A percentile compares a stretch with the other conserved stretches of the same genome.
These are phyloP conservation scores for Neoscytalidium dimidiatum DNA, from an alignment of 2,329 filamentous ascomycete species.

Conservation along the genomic window DNA sequence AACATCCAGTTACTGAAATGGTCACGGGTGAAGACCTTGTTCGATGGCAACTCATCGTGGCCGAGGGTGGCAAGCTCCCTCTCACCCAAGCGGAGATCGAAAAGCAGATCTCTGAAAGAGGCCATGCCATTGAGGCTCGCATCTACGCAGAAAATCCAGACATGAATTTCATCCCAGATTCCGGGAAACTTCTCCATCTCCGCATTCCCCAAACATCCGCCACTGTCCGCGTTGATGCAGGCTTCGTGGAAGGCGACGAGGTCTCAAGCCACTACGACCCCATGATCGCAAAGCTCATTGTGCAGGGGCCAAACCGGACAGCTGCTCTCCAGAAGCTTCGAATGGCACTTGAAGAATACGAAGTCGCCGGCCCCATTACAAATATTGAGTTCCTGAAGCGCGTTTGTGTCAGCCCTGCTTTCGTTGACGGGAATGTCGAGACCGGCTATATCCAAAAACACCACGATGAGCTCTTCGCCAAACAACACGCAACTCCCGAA, in stretches of 20 bases:
- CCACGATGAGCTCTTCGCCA: slow-evolving; percentile 73
- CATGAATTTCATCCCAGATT: slow-evolving; percentile 90
- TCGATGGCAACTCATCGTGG: slow-evolving; percentile 91
- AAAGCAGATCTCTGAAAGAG: slow-evolving; percentile 69
- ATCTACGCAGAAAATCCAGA: slow-evolving; percentile 97
- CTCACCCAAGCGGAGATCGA: slow-evolving; percentile 67
- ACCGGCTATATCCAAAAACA: slow-evolving; percentile 96
- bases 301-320: slow-evolving; percentile 75
- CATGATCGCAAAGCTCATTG: slow-evolving; percentile 98
- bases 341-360: slow-evolving; percentile 80
- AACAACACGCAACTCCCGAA: slow-evolving; percentile 64
- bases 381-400: slow-evolving; percentile 97
- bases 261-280: slow-evolving; percentile 96
- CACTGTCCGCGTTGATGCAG: slow-evolving; percentile 87
- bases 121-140: slow-evolving; percentile 90
- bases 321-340: slow-evolving; percentile 82
- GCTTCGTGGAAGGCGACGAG: slow-evolving; percentile 87
- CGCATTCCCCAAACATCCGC: slow-evolving; percentile 68
- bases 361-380: slow-evolving; percentile 88
- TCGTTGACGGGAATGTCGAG: slow-evolving; percentile 85
- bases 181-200: slow-evolving; percentile 82
- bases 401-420: slow-evolving; percentile 77
- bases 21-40: slow-evolving; percentile 79
- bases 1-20: slow-evolving; percentile 90
- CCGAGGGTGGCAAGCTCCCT: slow-evolving; percentile 68